Base-by-base conservation (phyloP, 2,329 filamentous ascomycete species). In the Fusarium lateritium region DNA sequence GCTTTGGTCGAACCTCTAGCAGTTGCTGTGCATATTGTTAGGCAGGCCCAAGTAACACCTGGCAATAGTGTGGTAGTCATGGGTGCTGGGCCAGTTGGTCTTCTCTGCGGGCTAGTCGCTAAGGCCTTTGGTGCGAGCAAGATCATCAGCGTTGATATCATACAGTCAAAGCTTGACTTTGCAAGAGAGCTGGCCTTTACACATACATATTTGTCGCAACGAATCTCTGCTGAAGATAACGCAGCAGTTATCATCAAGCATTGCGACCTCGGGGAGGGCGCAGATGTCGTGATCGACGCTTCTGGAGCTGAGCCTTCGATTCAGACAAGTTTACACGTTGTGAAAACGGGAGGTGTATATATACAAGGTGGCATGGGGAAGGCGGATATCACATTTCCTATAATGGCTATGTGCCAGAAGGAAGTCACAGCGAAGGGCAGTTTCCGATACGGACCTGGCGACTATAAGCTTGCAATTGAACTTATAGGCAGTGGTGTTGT, bases 341-440 rank as follows among this genome's bases (percentile, higher is more conserved):
- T 94, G 21, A 86, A 89, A 65, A 84, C 84, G 49, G 93, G 93
- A 59, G 93, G 93, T 45, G 90, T 86, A 14, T 95, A 93, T 74
- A 90, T 97, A 9, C 93, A 97, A 82, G 93, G 90, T 66, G 94
- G 94, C 62, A 97, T 97, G 94, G 95, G 95, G 76, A 92, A 91
- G 77, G 80, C 89, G 45, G 92, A 97, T 76, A 94, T 97, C 79
- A 92, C 82, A 15, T 97, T 98, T 83, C 95, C 95, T 51, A 97
- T 98, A 78, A 92, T 94, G 87, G 91, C 92, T 9, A 85, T 97
- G 76, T 97, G 94, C 79, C 86, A 90, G 49, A 98, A 97, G 83
- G 95, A 98, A 83, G 84, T 97, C 57, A 97, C 90, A 11, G 86
- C 92, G 50, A 92, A 91, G 78, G 94, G 94, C 31, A 94, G 91